Evolutionary conservation across 192 early-diverging fungal species (phyloP), one percentile per base, ranked within the genome.

Genomic region (Backusella luteola): DNA sequence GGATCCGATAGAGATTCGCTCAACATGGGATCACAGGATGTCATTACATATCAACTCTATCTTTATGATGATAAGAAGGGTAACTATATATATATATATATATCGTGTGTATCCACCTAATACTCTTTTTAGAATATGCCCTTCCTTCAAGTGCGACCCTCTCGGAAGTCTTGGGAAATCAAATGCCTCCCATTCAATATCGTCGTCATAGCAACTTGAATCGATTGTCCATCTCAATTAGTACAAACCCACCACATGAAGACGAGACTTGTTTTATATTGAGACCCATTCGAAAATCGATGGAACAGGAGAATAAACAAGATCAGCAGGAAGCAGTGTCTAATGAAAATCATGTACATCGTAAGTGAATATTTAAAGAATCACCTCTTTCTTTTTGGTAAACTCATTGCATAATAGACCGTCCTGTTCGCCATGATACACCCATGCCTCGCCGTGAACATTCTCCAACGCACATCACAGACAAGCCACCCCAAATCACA

Each of bases 141-240:
- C 46, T 81, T n/a, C 34, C 44, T 29, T 29, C 34, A 26, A 29
- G 77, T 23, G 76, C 77, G 2, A 44, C 38, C n/a, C 66, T 81
- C 4, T 34, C 49, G 6, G 53, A 52, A n/a, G 80, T 66, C 0
- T 77, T 74, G 66, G 72, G 73, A 23, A 76, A 77, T 32, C 26
- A 67, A 29, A 76, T 76, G 34, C 39, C 76, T 8, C 9, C 73
- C 29, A 63, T 44, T 29, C 42, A 59, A 49, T 34, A 44, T n/a
- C 78, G 78, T 34, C 68, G 73, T 26, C 41, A 38, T 38, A 77
- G 67, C 39, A 76, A 80, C 42, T 74, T 78, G 15, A 78, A 83
- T 29, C 69, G 78, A 69, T 53, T 76, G 23, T 75, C 74, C 4
- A 75, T 75, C 34, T 46, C 70, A 15, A 44, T 49, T 17, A 71